Evolutionary conservation across 129 eudicot species (phyloP), one percentile per base, ranked within the genome.

Genomic region (Artemisia tridentata): DNA sequence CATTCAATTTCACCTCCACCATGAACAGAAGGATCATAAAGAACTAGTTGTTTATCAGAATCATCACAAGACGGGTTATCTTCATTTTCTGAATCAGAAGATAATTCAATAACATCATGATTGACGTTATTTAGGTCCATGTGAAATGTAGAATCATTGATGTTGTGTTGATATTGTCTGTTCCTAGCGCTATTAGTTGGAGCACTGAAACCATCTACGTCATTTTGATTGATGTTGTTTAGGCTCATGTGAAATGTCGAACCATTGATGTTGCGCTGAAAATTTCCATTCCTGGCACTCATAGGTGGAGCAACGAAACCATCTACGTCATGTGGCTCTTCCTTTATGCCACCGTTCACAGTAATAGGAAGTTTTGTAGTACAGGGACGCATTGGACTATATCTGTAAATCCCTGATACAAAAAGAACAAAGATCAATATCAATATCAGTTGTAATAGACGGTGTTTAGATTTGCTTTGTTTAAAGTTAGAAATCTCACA

Each of bases 1-100:
- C 72, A 69, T 72, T 47, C 82, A 62, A 68, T 64, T 21, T 64
- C 78, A 23, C 45, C 53, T 16, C 52, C 75, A 53, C 51, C 72
- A 12, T 64, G 52, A 51, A 67, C 81, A 65, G 81, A 55, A 72
- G 89, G 87, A 66, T 85, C 78, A 52, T 91, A 91, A 48, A 87
- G 77, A n/a, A 87, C 91, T 46, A 91, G 54, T 55, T 87, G 95
- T 20, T 85, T 81, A 11, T 72, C 69, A 60, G 83, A 78, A 80
- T 78, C 73, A 53, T 75, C 81, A 38, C 58, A 71, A 64, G 71
- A 69, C 3, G 20, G 49, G 46, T 72, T 62, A 41, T 67, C 77
- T 65, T 78, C 87, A 18, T 73, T 63, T 15, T 81, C 59, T 12
- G 74, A 59, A 7, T 68, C 88, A 2, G 75, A 38, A 66, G 48